Evolutionary conservation across 305 asterid species (phyloP).

Genomic region (Fraxinus velutina): DNA sequence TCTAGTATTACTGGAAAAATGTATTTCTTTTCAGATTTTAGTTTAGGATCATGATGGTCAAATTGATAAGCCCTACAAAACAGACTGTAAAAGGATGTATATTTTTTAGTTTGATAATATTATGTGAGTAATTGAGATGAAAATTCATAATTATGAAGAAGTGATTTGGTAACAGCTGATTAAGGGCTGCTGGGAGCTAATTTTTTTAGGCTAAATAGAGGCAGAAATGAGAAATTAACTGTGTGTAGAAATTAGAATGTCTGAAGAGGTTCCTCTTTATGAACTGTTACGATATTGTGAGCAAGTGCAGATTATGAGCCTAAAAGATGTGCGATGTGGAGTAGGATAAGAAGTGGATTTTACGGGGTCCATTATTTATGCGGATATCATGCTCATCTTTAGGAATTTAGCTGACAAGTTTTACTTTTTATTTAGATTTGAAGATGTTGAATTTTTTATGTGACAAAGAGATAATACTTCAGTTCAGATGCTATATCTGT

Average conservation of each 20-base stretch:
- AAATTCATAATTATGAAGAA: neutral
- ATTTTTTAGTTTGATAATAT: neutral
- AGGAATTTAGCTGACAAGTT: neutral
- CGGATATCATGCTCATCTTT: neutral
- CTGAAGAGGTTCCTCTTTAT: neutral
- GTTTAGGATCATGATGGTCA: neutral
- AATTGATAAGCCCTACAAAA: neutral
- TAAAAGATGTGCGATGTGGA: neutral
- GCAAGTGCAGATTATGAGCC: neutral
- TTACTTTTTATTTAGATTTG: neutral
- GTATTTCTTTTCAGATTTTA: neutral
- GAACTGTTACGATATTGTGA: neutral
- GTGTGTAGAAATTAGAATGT: neutral
- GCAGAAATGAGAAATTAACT: neutral
- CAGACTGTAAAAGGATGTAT: neutral
- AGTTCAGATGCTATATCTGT: neutral
- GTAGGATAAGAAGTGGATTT: neutral
- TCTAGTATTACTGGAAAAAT: neutral
- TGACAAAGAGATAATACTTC: neutral
- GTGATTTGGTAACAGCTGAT: neutral
- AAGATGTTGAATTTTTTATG: neutral
- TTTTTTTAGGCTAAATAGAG: neutral
- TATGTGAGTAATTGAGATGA: neutral
- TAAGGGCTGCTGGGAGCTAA: neutral
- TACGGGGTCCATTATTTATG: neutral